phyloP scores from a whole-genome alignment of 2,329 filamentous ascomycete genomes.

The Metarhizium sp. region DNA sequence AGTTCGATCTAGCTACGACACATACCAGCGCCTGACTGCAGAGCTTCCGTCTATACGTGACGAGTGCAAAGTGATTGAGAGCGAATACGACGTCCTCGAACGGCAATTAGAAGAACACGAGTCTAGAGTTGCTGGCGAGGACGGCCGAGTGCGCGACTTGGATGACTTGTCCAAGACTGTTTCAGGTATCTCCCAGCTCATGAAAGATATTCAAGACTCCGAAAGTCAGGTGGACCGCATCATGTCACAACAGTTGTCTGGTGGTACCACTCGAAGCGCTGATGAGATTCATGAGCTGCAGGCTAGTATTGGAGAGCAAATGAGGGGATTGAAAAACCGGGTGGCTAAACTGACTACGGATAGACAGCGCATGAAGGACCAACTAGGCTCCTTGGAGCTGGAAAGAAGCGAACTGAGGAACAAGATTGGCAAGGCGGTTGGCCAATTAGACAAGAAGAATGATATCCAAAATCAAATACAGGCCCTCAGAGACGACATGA shows the following conservation, averaged over 20 bases:
- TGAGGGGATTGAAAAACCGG: conserved; percentile 51
- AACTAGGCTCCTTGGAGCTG: conserved; percentile 63
- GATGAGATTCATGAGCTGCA: conserved; percentile 79
- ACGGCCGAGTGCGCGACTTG: conserved; percentile 59
- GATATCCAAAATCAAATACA: conserved; percentile 63
- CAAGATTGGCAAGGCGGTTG: conserved; percentile 59
- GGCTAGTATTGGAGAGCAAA: conserved; percentile 55
- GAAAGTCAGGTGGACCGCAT: conserved; percentile 67
- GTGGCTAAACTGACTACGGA: conserved; percentile 59
- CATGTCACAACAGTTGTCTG: conserved; percentile 63
- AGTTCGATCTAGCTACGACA: conserved; percentile 62
- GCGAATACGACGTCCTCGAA: conserved; percentile 51
- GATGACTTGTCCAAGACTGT: conserved; percentile 72
- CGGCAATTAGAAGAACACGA: conserved; percentile 60
- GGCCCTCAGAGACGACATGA: conserved; percentile 58
- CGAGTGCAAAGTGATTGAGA: conserved; percentile 52
- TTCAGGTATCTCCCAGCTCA: conserved; percentile 61
- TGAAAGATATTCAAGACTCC: conserved; percentile 62
- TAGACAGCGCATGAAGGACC: conserved; percentile 59
- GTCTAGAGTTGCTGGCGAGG: conserved; percentile 51
- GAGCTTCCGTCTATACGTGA: conserved; percentile 63
- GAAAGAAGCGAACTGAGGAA: conserved; percentile 67
- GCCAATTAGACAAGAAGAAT: conserved; percentile 74
- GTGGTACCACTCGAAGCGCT: conserved; percentile 55
- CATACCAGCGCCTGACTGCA: conserved; percentile 57